These are phyloP conservation scores for Myxozyma vanderwaltii DNA, from an alignment of 805 yeast species.

Conservation along the genomic window DNA sequence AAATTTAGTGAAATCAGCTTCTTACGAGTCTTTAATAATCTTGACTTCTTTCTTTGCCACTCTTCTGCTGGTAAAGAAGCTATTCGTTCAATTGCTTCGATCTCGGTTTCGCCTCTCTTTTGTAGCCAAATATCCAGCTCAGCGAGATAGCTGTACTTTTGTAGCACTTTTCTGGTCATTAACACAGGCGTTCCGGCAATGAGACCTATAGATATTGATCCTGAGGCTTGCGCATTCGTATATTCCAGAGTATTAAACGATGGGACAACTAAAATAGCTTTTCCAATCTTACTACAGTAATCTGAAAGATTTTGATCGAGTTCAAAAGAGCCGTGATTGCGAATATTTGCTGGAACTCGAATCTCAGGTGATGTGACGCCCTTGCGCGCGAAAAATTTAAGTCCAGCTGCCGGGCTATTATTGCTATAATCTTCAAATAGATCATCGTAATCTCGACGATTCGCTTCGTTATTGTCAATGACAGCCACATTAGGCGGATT, in stretches of 20 bases:
- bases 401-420: neutral
- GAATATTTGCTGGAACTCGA: neutral
- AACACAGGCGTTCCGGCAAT: slow-evolving; percentile 26
- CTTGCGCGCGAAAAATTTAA: neutral
- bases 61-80: neutral
- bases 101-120: slow-evolving; percentile 17
- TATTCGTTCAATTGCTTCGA: slow-evolving; percentile 14
- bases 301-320: slow-evolving; percentile 6
- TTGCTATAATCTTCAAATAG: neutral
- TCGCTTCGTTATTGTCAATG: slow-evolving; percentile 20
- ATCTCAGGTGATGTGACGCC: neutral
- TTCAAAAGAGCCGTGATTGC: neutral
- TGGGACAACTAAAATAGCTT: slow-evolving; percentile 17
- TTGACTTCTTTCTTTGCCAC: slow-evolving; percentile 14
- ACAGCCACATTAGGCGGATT: slow-evolving; percentile 16
- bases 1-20: slow-evolving; percentile 8
- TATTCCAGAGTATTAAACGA: slow-evolving; percentile 11
- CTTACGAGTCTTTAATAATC: neutral
- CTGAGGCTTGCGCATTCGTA: slow-evolving; percentile 15
- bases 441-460: slow-evolving; percentile 10
- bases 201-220: slow-evolving; percentile 18
- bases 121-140: slow-evolving; percentile 24
- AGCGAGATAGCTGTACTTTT: slow-evolving; percentile 10
- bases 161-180: slow-evolving; percentile 3
- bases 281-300: slow-evolving; percentile 10